Evolutionary conservation across 2,329 filamentous ascomycete genomes (phyloP), one percentile per base, ranked within the genome.

Genomic region (Cryoendolithus antarcticus): DNA sequence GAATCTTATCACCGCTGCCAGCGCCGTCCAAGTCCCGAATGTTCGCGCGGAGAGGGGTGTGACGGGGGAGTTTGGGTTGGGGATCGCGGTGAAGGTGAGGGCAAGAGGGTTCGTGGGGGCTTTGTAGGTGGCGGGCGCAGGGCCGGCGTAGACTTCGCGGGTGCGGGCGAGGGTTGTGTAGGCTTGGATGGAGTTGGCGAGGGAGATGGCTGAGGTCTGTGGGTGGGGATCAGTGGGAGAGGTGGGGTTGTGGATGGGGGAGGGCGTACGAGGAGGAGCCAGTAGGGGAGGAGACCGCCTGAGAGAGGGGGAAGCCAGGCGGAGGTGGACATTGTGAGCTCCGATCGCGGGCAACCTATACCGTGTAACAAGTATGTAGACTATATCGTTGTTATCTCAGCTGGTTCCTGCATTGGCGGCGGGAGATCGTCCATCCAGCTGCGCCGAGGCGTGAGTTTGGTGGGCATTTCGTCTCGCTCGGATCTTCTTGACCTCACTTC

Each of bases 1-100:
- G 48, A 86, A 65, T 38, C 88, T 76, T 33, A 93, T 72, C 37
- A 93, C 66, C 42, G 77, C 74, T 4, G 82, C 80, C 42, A 93
- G 69, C 42, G 89, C 71, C 0, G 88, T 93, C 80, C 86, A 95
- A 24, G 84, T 91, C 39, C 82, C 86, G 59, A 93, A 93, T 12
- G 85, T 77, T 47, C 85, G 79, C 19, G 79, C 79, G 8, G 78
- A 80, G 24, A 94, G 75, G 4, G 81, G 76, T 4, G 83, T 88
- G 40, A 85, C 74, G 37, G 9, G 69, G 67, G 42, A 39, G 11
- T 41, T 40, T 4, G 30, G 32, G 19, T 34, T 57, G 53, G 38
- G 65, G 59, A 41, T 55, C 37, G 35, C 32, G 30, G 37, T 62
- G 24, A 27, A 27, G 5, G 24, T 27, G 4, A 27, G 24, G 24